Evolutionary conservation across 2,329 filamentous ascomycete species (phyloP).

Genomic region (Aspergillus ustus): DNA sequence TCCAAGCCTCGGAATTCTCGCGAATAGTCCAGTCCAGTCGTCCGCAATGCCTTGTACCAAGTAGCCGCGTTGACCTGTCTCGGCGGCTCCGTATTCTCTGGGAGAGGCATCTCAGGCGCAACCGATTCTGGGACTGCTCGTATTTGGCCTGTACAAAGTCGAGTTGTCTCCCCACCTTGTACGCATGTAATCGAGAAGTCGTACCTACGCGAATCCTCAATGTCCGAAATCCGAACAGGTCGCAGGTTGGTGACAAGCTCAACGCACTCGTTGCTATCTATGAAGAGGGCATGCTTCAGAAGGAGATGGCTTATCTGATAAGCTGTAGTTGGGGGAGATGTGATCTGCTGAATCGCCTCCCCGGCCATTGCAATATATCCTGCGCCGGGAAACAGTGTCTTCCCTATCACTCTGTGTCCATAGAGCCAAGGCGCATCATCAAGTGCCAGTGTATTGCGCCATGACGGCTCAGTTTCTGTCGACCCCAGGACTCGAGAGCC

Average conservation of each 20-base stretch:
- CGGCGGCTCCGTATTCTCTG: background rate
- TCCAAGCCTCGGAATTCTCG: conserved; percentile 19
- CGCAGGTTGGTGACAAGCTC: conserved; percentile 23
- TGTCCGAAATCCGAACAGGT: conserved; percentile 2
- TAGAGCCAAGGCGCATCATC: conserved; percentile 41
- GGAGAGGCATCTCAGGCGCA: background rate
- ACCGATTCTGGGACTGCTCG: background rate
- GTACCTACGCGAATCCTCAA: conserved; percentile 18
- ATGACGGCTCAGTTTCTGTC: conserved; percentile 34
- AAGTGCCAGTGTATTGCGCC: conserved; percentile 38
- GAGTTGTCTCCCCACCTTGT: conserved; percentile 7
- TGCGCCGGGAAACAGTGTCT: conserved; percentile 39
- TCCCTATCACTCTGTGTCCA: conserved; percentile 37
- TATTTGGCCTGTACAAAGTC: conserved; percentile 19
- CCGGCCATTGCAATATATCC: conserved; percentile 30
- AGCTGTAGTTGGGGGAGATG: background rate
- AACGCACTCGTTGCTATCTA: background rate
- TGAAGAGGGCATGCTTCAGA: background rate
- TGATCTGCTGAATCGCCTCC: conserved; percentile 17
- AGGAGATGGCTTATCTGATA: background rate
- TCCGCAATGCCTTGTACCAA: conserved; percentile 15
- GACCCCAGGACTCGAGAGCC: conserved; percentile 31
- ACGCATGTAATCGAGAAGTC: conserved; percentile 20
- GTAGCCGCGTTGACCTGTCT: background rate
- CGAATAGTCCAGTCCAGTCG: conserved; percentile 19